phyloP scores from a whole-genome alignment of 2,329 filamentous ascomycete genomes.

The Alternaria sp. region DNA sequence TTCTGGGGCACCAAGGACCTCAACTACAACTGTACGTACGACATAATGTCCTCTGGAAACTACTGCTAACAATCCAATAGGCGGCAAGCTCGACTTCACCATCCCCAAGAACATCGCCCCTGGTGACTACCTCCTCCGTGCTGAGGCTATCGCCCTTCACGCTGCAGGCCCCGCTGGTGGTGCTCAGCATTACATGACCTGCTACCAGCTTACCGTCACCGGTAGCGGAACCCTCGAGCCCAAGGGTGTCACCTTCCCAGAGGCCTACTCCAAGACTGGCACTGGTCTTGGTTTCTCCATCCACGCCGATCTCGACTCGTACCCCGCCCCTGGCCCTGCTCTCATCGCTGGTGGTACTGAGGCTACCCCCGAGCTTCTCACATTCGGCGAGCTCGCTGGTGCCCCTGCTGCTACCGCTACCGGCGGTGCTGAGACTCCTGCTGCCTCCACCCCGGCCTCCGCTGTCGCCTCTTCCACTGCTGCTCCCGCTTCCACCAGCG shows the following conservation, averaged over 20 bases:
- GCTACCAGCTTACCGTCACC: conserved; percentile 53
- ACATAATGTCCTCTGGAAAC: neutral
- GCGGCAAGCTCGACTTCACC: conserved; percentile 34
- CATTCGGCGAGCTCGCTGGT: conserved; percentile 33
- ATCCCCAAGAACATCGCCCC: conserved; percentile 51
- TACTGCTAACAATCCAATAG: neutral
- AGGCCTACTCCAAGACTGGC: conserved; percentile 50
- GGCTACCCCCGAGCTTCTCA: conserved; percentile 30
- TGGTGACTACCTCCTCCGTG: conserved; percentile 54
- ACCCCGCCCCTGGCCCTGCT: conserved; percentile 49
- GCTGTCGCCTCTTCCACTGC: conserved; percentile 7
- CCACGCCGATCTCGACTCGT: conserved; percentile 45
- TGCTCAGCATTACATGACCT: conserved; percentile 56
- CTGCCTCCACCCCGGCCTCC: conserved; percentile 22
- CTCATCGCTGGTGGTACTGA: conserved; percentile 45
- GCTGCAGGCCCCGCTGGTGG: conserved; percentile 47
- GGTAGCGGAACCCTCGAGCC: conserved; percentile 43
- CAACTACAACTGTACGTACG: conserved; percentile 44
- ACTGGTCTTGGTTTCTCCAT: conserved; percentile 54
- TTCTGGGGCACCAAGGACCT: conserved; percentile 53
- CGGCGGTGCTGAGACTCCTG: conserved; percentile 24
- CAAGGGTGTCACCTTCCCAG: conserved; percentile 56
- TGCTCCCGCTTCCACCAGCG: conserved; percentile 7
- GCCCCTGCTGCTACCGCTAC: conserved; percentile 23
- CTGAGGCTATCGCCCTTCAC: conserved; percentile 57